Evolutionary conservation across 345 rosid genomes (phyloP), one percentile per base, ranked within the genome.

Genomic region (Gossypium ekmanianum): DNA sequence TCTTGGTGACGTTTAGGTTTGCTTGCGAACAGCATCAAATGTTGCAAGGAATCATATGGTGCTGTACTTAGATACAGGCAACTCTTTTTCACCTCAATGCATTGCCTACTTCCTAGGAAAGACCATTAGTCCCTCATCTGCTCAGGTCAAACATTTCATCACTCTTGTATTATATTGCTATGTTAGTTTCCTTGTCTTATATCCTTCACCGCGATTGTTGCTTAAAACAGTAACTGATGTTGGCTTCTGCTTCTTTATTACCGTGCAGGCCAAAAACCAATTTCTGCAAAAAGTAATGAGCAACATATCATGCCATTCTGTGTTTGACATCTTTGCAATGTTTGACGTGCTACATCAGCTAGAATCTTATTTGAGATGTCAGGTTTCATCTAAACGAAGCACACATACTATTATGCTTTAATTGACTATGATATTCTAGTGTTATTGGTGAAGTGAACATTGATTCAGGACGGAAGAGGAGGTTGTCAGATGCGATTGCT

Each of bases 31-130:
- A 74, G 86, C 95, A 34, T 77, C 95, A 29, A 80, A 61, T 72
- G 86, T 90, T 68, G 92, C 94, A 24, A 82, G 68, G 72, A 83
- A 74, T 68, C 72, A 85, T 76, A 66, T 7, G 12, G 90, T 67
- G 92, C 11, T 85, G 43, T 91, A 90, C 75, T 1, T 93, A 57
- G 98, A 93, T 79, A 91, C 98, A 8, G 85, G 97, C 62, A 90
- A 89, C 86, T 87, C 98, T 3, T 93, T 91, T 86, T 93, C 97
- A 3, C 83, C 94, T 27, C 87, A 76, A 75, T 87, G 91, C 44
- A 79, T 88, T 70, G 83, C 87, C 68, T 83, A 82, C 20, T 86
- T 87, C 65, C 65, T 89, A 68, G 71, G 82, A 45, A 75, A 68
- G 72, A 77, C 71, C 67, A 78, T 80, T 61, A 80, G 71, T 68